These are phyloP conservation scores for Ammopiptanthus mongolicus DNA, from an alignment of 306 rosid genomes.

Conservation along the genomic window DNA sequence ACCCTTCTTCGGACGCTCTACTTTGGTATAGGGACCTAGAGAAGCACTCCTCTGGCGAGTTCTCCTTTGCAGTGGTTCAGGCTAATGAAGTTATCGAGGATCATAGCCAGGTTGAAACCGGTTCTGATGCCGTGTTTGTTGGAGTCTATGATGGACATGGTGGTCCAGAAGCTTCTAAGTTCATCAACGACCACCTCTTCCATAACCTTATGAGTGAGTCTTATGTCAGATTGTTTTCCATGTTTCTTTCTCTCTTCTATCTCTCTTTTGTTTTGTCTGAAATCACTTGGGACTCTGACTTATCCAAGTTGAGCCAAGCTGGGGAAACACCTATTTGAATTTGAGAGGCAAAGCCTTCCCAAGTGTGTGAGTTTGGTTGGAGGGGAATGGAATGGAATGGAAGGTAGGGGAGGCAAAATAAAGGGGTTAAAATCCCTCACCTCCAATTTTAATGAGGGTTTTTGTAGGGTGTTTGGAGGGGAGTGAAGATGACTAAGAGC, in stretches of 20 bases:
- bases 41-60: conserved; percentile 45
- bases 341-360: too few relatives aligned
- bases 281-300: too few relatives aligned
- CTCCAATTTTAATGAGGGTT: too few relatives aligned
- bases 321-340: too few relatives aligned
- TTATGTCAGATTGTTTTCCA: conserved; percentile 37
- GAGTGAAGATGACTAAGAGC: too few relatives aligned
- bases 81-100: conserved; percentile 60
- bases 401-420: too few relatives aligned
- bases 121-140: conserved; percentile 40
- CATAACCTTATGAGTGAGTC: conserved; percentile 42
- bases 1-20: not conserved
- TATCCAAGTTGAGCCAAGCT: too few relatives aligned
- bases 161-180: conserved; percentile 46
- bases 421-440: too few relatives aligned
- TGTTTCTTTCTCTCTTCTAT: conserved; percentile 38
- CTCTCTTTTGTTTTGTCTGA: too few relatives aligned
- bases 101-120: conserved; percentile 65
- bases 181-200: conserved; percentile 34
- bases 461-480: too few relatives aligned
- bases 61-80: conserved; percentile 59
- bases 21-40: conserved; percentile 45
- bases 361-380: too few relatives aligned
- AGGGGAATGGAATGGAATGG: too few relatives aligned
- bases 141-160: conserved; percentile 84